A percentile compares a stretch with the other conserved stretches of the same genome.
phyloP scores from a whole-genome alignment of 2,329 filamentous ascomycete species.

The Coniella lustricola region DNA sequence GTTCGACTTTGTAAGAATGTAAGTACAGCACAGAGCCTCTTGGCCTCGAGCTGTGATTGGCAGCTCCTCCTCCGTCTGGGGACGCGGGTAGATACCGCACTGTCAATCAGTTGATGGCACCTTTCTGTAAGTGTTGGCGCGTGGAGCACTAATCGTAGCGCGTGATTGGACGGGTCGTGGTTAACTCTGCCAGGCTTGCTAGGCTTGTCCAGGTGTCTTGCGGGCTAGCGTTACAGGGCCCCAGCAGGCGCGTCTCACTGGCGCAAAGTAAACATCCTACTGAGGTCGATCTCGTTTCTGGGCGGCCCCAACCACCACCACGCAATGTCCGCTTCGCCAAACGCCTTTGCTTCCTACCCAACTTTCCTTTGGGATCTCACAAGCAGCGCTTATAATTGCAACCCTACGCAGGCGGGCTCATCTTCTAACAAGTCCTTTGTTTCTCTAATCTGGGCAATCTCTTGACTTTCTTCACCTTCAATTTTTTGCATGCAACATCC shows the following conservation, averaged over 20 bases:
- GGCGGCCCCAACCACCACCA: background rate
- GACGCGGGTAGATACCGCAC: too few relatives aligned
- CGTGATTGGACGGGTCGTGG: too few relatives aligned
- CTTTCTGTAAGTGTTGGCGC: too few relatives aligned
- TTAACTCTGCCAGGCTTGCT: too few relatives aligned
- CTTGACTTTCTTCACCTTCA: slow-evolving; percentile 5
- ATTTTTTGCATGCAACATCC: slow-evolving; percentile 8
- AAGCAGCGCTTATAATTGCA: slow-evolving; percentile 10
- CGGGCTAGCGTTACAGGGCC: background rate
- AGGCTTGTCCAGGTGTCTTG: too few relatives aligned
- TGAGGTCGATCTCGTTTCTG: background rate
- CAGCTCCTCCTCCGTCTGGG: too few relatives aligned
- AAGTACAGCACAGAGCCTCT: too few relatives aligned
- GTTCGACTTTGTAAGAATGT: too few relatives aligned
- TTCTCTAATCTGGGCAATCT: background rate
- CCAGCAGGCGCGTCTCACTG: slow-evolving; percentile 11
- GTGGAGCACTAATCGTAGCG: too few relatives aligned
- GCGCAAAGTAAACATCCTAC: slow-evolving; percentile 12
- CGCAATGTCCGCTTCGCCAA: too few relatives aligned
- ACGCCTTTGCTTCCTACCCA: slow-evolving; percentile 2
- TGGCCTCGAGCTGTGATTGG: too few relatives aligned
- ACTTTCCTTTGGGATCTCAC: background rate
- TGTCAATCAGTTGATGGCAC: too few relatives aligned
- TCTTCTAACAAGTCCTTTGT: background rate
- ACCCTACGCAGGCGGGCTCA: slow-evolving; percentile 3